A percentile compares a stretch with the other conserved stretches of the same genome.
Evolutionary conservation across 345 rosid genomes (phyloP).

Genomic region (Citrus mangshanensis): DNA sequence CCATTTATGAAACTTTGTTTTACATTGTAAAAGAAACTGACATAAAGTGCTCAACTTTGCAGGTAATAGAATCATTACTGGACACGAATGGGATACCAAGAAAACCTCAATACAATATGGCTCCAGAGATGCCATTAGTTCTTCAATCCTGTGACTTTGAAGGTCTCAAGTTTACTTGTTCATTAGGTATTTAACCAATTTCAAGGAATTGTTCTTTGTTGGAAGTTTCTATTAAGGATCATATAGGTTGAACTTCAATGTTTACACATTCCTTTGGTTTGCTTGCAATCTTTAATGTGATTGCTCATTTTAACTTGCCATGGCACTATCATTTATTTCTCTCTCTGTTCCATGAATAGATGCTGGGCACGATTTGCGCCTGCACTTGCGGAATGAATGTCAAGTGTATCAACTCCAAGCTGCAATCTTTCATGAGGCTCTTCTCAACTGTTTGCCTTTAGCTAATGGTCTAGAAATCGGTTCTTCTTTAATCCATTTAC

Average conservation of each 20-base stretch:
- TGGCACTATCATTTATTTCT: background rate
- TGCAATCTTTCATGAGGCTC: slow-evolving; percentile 75
- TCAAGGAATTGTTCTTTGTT: background rate
- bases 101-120: slow-evolving; percentile 84
- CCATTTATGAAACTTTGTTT: background rate
- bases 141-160: slow-evolving; percentile 77
- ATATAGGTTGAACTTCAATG: background rate
- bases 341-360: slow-evolving; percentile 30
- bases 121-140: slow-evolving; percentile 79
- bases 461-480: slow-evolving; percentile 34
- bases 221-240: background rate
- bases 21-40: background rate
- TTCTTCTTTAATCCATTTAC: slow-evolving; percentile 2
- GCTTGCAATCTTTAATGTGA: background rate
- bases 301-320: slow-evolving; percentile 8
- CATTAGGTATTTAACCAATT: slow-evolving; percentile 48
- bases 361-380: slow-evolving; percentile 49
- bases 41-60: slow-evolving; percentile 8
- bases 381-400: slow-evolving; percentile 66
- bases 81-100: slow-evolving; percentile 57
- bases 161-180: slow-evolving; percentile 63
- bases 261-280: background rate
- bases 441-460: slow-evolving; percentile 42
- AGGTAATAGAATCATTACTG: slow-evolving; percentile 74
- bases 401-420: slow-evolving; percentile 59